Conservation (phyloP, 805 yeast genomes). For the Wickerhamomyces pijperi region DNA sequence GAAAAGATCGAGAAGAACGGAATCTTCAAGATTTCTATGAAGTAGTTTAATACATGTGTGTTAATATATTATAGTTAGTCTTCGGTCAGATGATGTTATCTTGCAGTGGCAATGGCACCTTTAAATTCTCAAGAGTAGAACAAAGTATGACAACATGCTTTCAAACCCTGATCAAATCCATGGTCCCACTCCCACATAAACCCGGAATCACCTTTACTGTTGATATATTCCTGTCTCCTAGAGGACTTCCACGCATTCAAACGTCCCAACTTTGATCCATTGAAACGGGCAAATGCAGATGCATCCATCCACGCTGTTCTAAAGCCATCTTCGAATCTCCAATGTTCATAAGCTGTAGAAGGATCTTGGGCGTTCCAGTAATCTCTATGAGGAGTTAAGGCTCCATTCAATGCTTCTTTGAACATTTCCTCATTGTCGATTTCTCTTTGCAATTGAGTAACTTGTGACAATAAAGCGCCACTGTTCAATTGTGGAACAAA, state of each 20-base stretch:
- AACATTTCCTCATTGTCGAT: slow-evolving; percentile 33
- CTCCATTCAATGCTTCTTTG: slow-evolving; percentile 27
- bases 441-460: slow-evolving; percentile 13
- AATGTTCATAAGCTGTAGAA: slow-evolving; percentile 61
- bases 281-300: slow-evolving; percentile 51
- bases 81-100: too few relatives aligned
- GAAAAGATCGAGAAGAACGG: slow-evolving; percentile 18
- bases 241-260: slow-evolving; percentile 54
- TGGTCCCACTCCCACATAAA: slow-evolving; percentile 85
- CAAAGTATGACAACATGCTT: too few relatives aligned
- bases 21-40: slow-evolving; percentile 16
- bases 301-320: slow-evolving; percentile 67
- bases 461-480: slow-evolving; percentile 39
- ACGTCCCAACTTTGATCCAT: slow-evolving; percentile 69
- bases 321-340: slow-evolving; percentile 75
- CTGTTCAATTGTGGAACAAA: slow-evolving; percentile 62
- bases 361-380: slow-evolving; percentile 61
- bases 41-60: slow-evolving; percentile 2
- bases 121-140: too few relatives aligned
- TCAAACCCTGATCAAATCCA: slow-evolving; percentile 57
- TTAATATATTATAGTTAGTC: too few relatives aligned
- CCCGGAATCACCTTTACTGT: slow-evolving; percentile 40
- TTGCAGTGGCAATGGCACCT: too few relatives aligned
- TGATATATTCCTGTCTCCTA: slow-evolving; percentile 51
- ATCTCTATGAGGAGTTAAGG: slow-evolving; percentile 34